phyloP scores from a whole-genome alignment of 1,139 yeast genomes.

The Pichia cactophila region DNA sequence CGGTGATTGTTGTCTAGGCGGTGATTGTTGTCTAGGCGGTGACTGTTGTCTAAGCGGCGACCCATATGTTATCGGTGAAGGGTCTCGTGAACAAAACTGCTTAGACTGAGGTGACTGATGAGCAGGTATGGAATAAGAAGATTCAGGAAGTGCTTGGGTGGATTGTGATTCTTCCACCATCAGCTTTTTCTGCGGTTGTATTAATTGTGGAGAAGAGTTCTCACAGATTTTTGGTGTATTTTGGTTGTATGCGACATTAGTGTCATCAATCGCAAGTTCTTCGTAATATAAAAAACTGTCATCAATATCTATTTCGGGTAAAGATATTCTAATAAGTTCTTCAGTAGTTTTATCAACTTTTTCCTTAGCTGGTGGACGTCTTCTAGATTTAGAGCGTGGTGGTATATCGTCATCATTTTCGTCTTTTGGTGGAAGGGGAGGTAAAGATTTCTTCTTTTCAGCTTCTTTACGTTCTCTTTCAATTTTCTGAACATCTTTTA shows the following conservation, averaged over 20 bases:
- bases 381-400: slow-evolving; percentile 10
- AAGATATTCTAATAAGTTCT: slow-evolving; percentile 2
- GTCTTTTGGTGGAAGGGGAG: slow-evolving; percentile 19
- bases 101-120: background rate
- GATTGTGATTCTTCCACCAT: no score
- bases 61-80: background rate
- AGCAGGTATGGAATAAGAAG: background rate
- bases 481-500: slow-evolving; percentile 5
- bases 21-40: background rate
- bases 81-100: background rate
- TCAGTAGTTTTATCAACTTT: background rate
- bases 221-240: background rate
- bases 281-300: slow-evolving; percentile 8
- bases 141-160: background rate
- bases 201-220: background rate
- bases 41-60: background rate
- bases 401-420: slow-evolving; percentile 8
- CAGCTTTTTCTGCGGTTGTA: background rate
- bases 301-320: slow-evolving; percentile 6
- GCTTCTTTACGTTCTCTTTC: slow-evolving; percentile 10
- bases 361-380: slow-evolving; percentile 6
- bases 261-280: slow-evolving; percentile 3
- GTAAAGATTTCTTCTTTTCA: slow-evolving; percentile 18
- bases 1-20: background rate
- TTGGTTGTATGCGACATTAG: background rate